These are phyloP conservation scores for Rhododendron simsii DNA, from an alignment of 148 eudicot genomes.

Conservation along the genomic window DNA sequence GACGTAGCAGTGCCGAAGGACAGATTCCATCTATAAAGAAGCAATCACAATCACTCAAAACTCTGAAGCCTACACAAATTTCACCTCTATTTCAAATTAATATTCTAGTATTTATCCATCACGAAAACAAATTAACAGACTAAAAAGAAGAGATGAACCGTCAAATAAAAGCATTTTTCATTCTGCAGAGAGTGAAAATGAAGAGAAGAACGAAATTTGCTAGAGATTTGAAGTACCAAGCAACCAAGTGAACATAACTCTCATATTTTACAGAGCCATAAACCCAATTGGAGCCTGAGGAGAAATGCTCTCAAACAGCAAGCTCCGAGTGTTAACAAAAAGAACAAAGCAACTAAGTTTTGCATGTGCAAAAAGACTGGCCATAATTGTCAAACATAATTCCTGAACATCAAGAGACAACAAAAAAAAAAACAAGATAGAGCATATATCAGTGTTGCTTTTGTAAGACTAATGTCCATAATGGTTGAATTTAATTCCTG, in stretches of 20 bases:
- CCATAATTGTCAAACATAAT: neutral
- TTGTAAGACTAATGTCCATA: neutral
- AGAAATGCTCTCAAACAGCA: neutral
- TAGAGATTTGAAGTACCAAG: neutral
- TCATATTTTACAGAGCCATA: neutral
- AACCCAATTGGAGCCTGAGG: neutral
- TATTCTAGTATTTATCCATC: neutral
- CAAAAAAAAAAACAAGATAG: neutral
- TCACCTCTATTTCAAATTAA: neutral
- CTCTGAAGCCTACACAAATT: neutral
- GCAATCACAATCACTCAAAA: neutral
- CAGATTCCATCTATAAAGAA: conserved; percentile 77
- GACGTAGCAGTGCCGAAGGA: conserved; percentile 83
- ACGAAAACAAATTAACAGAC: neutral
- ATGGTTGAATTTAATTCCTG: neutral
- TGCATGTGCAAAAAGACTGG: neutral
- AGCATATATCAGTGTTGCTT: conserved; percentile 2
- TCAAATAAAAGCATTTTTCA: neutral
- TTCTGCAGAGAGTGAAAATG: neutral
- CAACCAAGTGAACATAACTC: neutral
- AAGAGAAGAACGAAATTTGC: neutral
- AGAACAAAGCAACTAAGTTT: neutral
- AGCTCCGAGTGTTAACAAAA: neutral
- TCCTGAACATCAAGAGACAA: neutral
- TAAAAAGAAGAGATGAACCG: neutral